phyloP scores from a whole-genome alignment of 768 basidiomycete genomes.

The Podaxis sp. region DNA sequence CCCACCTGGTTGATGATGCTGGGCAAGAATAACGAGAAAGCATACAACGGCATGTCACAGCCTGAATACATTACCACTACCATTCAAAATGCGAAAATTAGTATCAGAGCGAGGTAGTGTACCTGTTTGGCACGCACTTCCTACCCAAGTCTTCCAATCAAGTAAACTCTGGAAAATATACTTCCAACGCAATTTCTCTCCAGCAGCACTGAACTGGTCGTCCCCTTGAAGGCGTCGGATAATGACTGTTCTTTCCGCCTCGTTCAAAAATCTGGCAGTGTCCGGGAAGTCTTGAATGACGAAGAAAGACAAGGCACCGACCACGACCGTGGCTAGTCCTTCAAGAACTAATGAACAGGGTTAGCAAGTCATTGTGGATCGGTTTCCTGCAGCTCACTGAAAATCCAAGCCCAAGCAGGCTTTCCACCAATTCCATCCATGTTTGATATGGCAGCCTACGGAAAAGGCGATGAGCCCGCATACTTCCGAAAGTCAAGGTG shows the following conservation, averaged over 20 bases:
- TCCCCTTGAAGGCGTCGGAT: constrained; percentile 66
- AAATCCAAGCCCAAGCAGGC: constrained; percentile 71
- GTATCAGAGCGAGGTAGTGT: background rate
- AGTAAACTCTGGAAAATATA: constrained; percentile 57
- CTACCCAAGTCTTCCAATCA: constrained; percentile 78
- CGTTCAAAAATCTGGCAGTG: constrained; percentile 74
- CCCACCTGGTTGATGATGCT: constrained; percentile 71
- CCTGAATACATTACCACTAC: constrained; percentile 59
- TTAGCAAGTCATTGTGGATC: background rate
- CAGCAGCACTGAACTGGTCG: constrained; percentile 71
- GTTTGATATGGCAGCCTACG: constrained; percentile 62
- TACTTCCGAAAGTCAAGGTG: background rate
- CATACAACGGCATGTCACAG: constrained; percentile 67
- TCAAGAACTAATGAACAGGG: constrained; percentile 45
- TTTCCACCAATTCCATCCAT: constrained; percentile 73
- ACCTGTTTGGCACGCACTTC: constrained; percentile 32
- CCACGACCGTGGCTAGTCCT: constrained; percentile 67
- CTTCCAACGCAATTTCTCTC: constrained; percentile 58
- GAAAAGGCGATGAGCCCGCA: background rate
- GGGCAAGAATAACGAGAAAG: constrained; percentile 76
- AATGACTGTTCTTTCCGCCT: constrained; percentile 65
- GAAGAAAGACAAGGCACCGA: constrained; percentile 66
- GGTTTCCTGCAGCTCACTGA: constrained; percentile 38
- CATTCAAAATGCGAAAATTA: background rate
- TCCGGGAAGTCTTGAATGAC: constrained; percentile 85